These are phyloP conservation scores for Populus tremula DNA, from an alignment of 345 rosid genomes.

Conservation along the genomic window DNA sequence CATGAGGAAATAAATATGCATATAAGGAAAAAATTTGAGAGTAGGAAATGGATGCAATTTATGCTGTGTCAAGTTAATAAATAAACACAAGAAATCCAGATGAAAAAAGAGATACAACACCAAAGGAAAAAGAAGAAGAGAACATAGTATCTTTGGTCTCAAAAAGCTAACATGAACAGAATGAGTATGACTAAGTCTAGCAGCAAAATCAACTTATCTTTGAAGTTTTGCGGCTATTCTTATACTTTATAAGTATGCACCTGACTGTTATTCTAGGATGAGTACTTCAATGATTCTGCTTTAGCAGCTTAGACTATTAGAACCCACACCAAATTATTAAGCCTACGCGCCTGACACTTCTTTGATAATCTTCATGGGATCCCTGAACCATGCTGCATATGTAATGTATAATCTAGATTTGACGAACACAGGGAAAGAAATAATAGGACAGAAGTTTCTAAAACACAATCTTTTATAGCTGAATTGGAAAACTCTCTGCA, in stretches of 20 bases:
- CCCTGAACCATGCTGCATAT: neutral
- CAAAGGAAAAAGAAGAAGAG: neutral
- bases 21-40: slow-evolving; percentile 7
- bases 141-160: no score
- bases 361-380: neutral
- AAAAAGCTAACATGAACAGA: neutral
- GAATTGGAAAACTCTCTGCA: no score
- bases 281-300: neutral
- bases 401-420: neutral
- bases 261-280: no score
- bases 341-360: neutral
- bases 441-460: no score
- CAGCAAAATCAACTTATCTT: neutral
- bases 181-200: neutral
- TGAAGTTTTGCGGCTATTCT: no score
- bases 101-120: neutral
- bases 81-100: neutral
- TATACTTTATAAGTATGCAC: no score
- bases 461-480: no score
- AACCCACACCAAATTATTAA: neutral
- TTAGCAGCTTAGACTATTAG: neutral
- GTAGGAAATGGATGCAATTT: neutral
- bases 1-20: slow-evolving; percentile 5
- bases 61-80: neutral
- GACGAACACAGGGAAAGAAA: neutral